Percentiles rank a stretch among this genome's conserved stretches.
phyloP scores from a whole-genome alignment of 1,284 basidiomycete species.

The Cerrena zonata region DNA sequence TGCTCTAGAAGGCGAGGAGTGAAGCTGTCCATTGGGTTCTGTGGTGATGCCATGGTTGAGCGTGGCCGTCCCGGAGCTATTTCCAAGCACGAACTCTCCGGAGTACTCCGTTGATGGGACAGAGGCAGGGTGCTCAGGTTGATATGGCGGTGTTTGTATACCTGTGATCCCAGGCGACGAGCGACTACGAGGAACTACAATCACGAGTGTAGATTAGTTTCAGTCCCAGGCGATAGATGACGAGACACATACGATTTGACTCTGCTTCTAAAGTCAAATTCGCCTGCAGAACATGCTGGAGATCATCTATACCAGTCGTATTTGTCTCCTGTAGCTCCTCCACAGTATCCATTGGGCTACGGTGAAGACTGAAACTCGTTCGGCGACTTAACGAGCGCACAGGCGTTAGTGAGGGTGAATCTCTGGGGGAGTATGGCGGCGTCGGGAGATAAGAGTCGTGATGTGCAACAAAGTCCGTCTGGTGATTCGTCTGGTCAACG shows the following conservation, averaged over 20 bases:
- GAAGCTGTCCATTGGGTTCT: neutral
- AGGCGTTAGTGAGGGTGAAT: constrained; percentile 20
- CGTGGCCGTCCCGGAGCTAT: too few species aligned
- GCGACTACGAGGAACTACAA: neutral
- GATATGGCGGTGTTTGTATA: neutral
- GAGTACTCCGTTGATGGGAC: neutral
- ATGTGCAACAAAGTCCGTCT: constrained; percentile 26
- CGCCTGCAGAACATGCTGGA: neutral
- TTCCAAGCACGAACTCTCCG: constrained; percentile 1
- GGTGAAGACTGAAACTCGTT: constrained; percentile 16
- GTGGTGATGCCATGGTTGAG: too few species aligned
- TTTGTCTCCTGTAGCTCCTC: constrained; percentile 3
- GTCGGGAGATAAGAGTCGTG: constrained; percentile 19
- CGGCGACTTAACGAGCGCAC: constrained; percentile 14
- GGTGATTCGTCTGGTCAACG: constrained; percentile 29
- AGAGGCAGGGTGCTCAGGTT: neutral
- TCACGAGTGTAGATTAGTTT: neutral
- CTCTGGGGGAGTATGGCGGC: constrained; percentile 29
- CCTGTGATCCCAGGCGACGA: too few species aligned
- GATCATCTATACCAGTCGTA: neutral
- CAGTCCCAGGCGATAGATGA: neutral
- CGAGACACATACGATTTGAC: neutral
- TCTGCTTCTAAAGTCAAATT: neutral
- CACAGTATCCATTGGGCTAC: constrained; percentile 8
- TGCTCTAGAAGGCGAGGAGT: neutral